These are phyloP conservation scores for Fusarium sp. DNA, from an alignment of 2,329 filamentous ascomycete genomes.

Conservation along the genomic window DNA sequence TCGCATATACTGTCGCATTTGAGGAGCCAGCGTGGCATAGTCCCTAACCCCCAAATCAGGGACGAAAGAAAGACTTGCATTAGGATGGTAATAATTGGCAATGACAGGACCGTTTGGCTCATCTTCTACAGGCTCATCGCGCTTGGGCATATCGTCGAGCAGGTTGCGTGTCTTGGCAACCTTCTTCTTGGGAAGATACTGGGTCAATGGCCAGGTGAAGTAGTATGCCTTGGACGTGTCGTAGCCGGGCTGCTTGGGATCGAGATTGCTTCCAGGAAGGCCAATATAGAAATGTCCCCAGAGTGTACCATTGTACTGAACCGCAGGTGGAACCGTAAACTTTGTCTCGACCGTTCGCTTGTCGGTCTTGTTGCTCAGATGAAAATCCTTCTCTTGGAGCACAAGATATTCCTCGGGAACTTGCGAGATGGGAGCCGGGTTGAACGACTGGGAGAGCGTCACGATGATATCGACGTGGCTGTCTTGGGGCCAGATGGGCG, in stretches of 20 bases:
- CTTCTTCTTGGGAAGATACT: constrained; percentile 94
- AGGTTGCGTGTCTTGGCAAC: constrained; percentile 88
- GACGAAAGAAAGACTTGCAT: constrained; percentile 89
- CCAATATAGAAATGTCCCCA: constrained; percentile 95
- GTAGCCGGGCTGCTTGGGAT: constrained; percentile 79
- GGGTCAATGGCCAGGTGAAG: constrained; percentile 86
- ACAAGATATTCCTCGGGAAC: constrained; percentile 78
- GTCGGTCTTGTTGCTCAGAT: constrained; percentile 82
- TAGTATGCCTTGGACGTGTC: constrained; percentile 83
- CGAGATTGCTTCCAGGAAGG: constrained; percentile 79
- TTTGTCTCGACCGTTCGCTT: constrained; percentile 80
- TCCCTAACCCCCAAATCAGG: constrained; percentile 80
- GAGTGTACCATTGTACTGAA: constrained; percentile 92
- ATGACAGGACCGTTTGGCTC: constrained; percentile 76
- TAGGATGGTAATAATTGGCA: constrained; percentile 92
- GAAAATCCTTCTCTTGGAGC: constrained; percentile 83
- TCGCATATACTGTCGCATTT: constrained; percentile 80
- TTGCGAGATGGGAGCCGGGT: constrained; percentile 75
- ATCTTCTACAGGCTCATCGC: constrained; percentile 62
- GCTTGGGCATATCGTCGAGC: constrained; percentile 66
- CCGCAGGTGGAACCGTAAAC: constrained; percentile 80
- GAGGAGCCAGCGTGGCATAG: constrained; percentile 77
- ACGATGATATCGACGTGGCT: constrained; percentile 85
- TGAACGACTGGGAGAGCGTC: constrained; percentile 82
- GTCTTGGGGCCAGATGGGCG: constrained; percentile 89